Percentiles rank a stretch among this genome's conserved stretches.
These are phyloP conservation scores for Mortierella sp. DNA, from an alignment of 371 early-diverging fungal genomes.

Conservation along the genomic window DNA sequence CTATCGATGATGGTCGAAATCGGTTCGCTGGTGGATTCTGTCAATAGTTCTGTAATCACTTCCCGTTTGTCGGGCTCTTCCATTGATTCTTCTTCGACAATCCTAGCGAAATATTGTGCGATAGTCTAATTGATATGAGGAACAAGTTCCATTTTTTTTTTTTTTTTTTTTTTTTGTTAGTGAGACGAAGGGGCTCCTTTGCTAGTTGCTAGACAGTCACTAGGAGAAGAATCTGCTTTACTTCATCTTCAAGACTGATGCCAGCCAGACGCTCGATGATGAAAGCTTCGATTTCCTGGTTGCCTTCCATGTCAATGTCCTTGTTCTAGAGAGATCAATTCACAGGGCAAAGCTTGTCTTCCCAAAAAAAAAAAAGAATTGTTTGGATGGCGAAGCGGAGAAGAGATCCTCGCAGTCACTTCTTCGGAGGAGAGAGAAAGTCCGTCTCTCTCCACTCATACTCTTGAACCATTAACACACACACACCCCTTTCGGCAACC, in stretches of 20 bases:
- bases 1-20: slow-evolving; percentile 29
- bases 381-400: no score
- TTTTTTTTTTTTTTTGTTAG: no score
- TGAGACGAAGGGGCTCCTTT: no score
- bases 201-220: no score
- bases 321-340: no score
- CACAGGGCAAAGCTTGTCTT: no score
- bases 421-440: no score
- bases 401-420: background rate
- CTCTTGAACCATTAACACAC: no score
- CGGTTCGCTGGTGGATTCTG: slow-evolving; percentile 57
- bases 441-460: no score
- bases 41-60: slow-evolving; percentile 63
- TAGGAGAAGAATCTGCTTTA: background rate
- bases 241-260: slow-evolving; percentile 50
- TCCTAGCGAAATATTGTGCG: slow-evolving; percentile 65
- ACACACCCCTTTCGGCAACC: no score
- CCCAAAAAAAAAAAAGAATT: no score
- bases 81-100: slow-evolving; percentile 64
- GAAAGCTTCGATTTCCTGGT: slow-evolving; percentile 38
- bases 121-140: slow-evolving; percentile 53
- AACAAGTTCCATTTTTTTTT: no score
- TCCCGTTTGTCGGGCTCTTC: slow-evolving; percentile 67
- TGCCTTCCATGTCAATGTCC: slow-evolving; percentile 22
- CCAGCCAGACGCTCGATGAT: slow-evolving; percentile 34